Evolutionary conservation across 305 asterid genomes (phyloP), one percentile per base, ranked within the genome.

Genomic region (Fraxinus sp.): DNA sequence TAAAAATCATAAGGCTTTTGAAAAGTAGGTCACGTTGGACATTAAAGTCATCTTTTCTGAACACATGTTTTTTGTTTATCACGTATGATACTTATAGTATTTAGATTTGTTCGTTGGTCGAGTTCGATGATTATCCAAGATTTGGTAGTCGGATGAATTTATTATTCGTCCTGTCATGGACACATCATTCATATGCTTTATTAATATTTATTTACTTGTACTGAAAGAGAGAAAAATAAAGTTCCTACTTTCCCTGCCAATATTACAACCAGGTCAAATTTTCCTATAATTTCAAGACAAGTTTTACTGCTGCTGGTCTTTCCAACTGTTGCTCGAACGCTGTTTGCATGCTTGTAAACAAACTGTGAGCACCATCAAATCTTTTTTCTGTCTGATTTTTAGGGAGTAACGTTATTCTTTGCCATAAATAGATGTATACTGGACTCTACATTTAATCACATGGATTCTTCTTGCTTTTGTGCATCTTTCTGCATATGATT

Each of bases 161-260:
- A 77, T 44, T 8, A 30, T 66, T 66, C 39, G 16, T 62, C 74
- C 49, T n/a, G 35, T n/a, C 32, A 79, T 76, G 24, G 73, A 30
- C 73, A 76, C 72, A 11, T 18, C 64, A 39, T 66, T 59, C 66
- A 74, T 59, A 28, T 39, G 39, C 77, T 33, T 55, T 24, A 55
- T 57, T 11, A 77, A 16, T 55, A 52, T 35, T 37, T 74, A 57
- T 64, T 18, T 33, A 10, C 62, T 22, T 35, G 41, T 66, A 1
- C 37, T 11, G 33, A 18, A 74, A 57, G 57, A 78, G 78, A 79
- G 49, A 82, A 75, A 49, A 46, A 55, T 68, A 30, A 46, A 68
- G 30, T 66, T 4, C 78, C 11, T 82, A 30, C n/a, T 59, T 6
- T 62, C 73, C 52, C 33, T 74, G 74, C 49, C 75, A 66, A 49